Percentiles rank a stretch among this genome's conserved stretches.
Conservation (phyloP, 192 early-diverging fungal genomes). For the Jimgerdemannia flammicorona region DNA sequence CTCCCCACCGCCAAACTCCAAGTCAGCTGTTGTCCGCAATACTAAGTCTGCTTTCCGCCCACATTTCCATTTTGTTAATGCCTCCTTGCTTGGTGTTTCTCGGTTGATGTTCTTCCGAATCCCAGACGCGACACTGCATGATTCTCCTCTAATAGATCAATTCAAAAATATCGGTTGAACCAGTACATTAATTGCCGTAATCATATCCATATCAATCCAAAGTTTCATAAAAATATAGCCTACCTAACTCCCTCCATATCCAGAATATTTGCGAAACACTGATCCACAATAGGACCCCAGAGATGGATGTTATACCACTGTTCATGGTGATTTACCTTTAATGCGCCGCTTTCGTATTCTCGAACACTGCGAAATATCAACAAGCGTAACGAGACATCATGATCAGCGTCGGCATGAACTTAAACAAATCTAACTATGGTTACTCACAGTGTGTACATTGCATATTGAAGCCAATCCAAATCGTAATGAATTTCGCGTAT, state of each 20-base stretch:
- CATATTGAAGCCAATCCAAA: constrained; percentile 8
- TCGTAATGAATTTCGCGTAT: constrained; percentile 5
- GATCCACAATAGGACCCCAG: background rate
- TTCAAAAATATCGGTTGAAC: background rate
- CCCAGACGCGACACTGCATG: background rate
- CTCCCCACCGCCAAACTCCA: constrained; percentile 1
- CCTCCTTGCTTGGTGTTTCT: background rate
- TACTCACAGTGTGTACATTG: constrained; percentile 13
- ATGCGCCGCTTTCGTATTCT: background rate
- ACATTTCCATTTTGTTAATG: background rate
- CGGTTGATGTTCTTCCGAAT: constrained; percentile 4
- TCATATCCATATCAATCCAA: too few relatives aligned
- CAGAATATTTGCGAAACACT: too few relatives aligned
- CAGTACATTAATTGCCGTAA: background rate
- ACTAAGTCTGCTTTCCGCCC: too few relatives aligned
- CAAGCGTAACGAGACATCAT: background rate
- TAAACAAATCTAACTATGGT: background rate
- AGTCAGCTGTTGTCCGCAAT: background rate
- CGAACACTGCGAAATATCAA: background rate
- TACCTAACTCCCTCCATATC: too few relatives aligned
- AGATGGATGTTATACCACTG: background rate
- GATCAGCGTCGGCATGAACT: background rate
- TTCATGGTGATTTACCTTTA: background rate
- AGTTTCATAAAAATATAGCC: too few relatives aligned
- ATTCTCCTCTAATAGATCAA: background rate